These are phyloP conservation scores for Grosmannia serpens DNA, from an alignment of 2,329 filamentous ascomycete species.

Conservation along the genomic window DNA sequence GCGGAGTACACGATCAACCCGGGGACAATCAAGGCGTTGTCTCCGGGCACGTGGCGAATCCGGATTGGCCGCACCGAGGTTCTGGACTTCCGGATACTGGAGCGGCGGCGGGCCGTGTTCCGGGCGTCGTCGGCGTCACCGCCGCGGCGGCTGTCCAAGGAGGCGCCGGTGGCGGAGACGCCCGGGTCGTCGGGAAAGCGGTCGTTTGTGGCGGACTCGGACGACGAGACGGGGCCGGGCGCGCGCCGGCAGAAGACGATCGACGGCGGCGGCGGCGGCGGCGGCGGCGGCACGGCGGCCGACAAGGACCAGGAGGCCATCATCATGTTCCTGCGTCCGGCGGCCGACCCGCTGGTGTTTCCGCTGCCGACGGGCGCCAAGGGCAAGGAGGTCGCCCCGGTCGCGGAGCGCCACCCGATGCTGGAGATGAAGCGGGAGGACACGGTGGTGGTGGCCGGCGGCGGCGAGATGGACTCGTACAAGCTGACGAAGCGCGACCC, in stretches of 20 bases:
- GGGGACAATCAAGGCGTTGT: constrained; percentile 32
- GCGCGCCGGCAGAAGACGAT: constrained; percentile 20
- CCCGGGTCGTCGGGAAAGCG: constrained; percentile 40
- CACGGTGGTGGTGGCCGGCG: constrained; percentile 35
- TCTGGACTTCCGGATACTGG: constrained; percentile 46
- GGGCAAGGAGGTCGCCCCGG: constrained; percentile 30
- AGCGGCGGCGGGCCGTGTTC: constrained; percentile 29
- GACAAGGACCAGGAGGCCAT: constrained; percentile 32
- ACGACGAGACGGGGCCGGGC: constrained; percentile 24
- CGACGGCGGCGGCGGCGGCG: constrained; percentile 20
- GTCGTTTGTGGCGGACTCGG: constrained; percentile 32
- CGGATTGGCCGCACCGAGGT: constrained; percentile 35
- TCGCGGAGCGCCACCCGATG: constrained; percentile 34
- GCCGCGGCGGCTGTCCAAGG: constrained; percentile 1
- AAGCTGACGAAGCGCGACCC: constrained; percentile 42
- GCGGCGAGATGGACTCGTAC: constrained; percentile 41
- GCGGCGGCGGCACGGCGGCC: too few relatives aligned
- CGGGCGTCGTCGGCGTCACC: constrained; percentile 15
- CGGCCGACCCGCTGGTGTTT: constrained; percentile 38
- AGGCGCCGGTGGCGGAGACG: constrained; percentile 13
- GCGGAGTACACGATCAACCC: constrained; percentile 26
- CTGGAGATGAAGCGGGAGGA: constrained; percentile 39
- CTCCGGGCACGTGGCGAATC: constrained; percentile 47
- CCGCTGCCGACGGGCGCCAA: constrained; percentile 35
- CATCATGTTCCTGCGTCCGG: constrained; percentile 41